Conservation (phyloP, 2,329 filamentous ascomycete genomes). For the Paraphaeosphaeria sporulosa region DNA sequence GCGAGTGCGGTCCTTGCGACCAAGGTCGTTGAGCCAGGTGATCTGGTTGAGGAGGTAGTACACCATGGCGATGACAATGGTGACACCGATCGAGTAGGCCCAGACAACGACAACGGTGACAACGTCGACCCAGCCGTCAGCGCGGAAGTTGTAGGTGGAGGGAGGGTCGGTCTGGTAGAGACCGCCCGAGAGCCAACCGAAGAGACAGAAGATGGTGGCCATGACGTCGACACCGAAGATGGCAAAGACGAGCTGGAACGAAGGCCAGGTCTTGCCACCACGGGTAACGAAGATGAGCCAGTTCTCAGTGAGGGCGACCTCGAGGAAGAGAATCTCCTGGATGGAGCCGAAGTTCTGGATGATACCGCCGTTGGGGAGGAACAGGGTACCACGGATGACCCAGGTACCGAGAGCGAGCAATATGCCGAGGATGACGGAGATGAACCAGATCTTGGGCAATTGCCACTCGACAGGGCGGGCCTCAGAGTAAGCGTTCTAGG, state of each 20-base stretch:
- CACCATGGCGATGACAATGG: conserved; percentile 70
- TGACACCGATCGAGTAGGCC: conserved; percentile 71
- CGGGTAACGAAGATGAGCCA: conserved; percentile 64
- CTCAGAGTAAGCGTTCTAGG: conserved; percentile 73
- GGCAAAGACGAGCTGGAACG: conserved; percentile 75
- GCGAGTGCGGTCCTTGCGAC: conserved; percentile 67
- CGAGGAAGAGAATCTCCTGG: conserved; percentile 70
- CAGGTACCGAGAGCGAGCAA: conserved; percentile 75
- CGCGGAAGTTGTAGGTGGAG: conserved; percentile 48
- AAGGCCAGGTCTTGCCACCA: conserved; percentile 74
- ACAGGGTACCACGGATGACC: conserved; percentile 75
- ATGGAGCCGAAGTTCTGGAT: conserved; percentile 78
- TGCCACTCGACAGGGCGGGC: conserved; percentile 80
- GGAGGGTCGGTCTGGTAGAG: conserved; percentile 54
- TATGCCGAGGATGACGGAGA: conserved; percentile 72
- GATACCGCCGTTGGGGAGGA: conserved; percentile 73
- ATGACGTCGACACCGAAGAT: conserved; percentile 76
- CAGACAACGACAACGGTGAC: conserved; percentile 72
- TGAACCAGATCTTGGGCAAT: conserved; percentile 82
- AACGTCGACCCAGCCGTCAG: conserved; percentile 65
- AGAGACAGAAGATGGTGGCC: conserved; percentile 76
- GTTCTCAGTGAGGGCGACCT: conserved; percentile 62
- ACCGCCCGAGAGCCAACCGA: conserved; percentile 73
- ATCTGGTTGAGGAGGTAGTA: conserved; percentile 70
- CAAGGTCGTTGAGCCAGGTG: conserved; percentile 66